These are phyloP conservation scores for Ogataea hybrid DNA, from an alignment of 1,139 yeast species.

Conservation along the genomic window DNA sequence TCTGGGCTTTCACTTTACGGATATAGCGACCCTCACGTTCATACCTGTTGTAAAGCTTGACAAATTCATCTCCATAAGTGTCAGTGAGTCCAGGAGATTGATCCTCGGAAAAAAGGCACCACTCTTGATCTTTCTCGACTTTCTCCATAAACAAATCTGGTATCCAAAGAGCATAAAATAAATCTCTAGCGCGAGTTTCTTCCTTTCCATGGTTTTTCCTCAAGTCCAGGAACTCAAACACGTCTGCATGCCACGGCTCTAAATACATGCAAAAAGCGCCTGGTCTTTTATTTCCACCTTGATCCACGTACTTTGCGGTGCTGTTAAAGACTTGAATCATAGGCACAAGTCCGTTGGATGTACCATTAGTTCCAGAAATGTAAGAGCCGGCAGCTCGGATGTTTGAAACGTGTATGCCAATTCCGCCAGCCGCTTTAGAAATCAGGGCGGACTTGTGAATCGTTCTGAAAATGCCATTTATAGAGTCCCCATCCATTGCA, in stretches of 20 bases:
- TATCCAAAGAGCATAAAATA: slow-evolving; percentile 58
- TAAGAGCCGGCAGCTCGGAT: slow-evolving; percentile 50
- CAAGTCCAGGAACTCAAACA: slow-evolving; percentile 50
- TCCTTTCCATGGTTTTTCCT: slow-evolving; percentile 58
- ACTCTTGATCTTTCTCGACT: slow-evolving; percentile 46
- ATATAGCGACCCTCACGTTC: slow-evolving; percentile 43
- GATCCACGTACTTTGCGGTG: slow-evolving; percentile 61
- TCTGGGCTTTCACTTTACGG: slow-evolving; percentile 46
- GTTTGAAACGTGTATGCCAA: slow-evolving; percentile 56
- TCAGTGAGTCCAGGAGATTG: slow-evolving; percentile 52
- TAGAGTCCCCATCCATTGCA: slow-evolving; percentile 58
- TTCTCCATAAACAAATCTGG: slow-evolving; percentile 59
- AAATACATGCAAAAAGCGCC: slow-evolving; percentile 62
- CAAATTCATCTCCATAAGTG: slow-evolving; percentile 49
- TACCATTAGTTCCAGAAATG: slow-evolving; percentile 54
- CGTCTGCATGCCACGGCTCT: slow-evolving; percentile 63
- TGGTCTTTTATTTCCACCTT: slow-evolving; percentile 62
- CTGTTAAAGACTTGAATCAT: slow-evolving; percentile 59
- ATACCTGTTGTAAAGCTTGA: slow-evolving; percentile 42
- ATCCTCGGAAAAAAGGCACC: slow-evolving; percentile 58
- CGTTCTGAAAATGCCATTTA: slow-evolving; percentile 57
- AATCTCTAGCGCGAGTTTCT: slow-evolving; percentile 54
- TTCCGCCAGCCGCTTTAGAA: slow-evolving; percentile 59
- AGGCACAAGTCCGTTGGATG: slow-evolving; percentile 55
- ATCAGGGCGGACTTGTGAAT: slow-evolving; percentile 54